Evolutionary conservation across 2,329 filamentous ascomycete genomes (phyloP), one percentile per base, ranked within the genome.

Genomic region (Exophiala xenobiotica): DNA sequence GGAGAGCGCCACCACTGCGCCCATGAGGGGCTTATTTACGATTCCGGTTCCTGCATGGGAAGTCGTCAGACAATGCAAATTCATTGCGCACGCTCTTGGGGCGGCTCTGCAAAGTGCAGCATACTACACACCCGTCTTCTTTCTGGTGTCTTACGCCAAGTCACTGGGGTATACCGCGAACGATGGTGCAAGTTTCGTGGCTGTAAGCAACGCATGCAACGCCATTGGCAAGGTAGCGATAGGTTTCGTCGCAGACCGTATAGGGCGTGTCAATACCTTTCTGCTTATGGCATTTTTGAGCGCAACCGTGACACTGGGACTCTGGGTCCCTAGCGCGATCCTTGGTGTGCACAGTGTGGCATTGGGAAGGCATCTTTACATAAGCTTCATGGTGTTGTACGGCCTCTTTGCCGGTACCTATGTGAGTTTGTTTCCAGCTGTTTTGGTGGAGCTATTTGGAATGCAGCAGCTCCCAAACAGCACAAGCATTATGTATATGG

Each of bases 141-240:
- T 70, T 54, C 63, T 69, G 11, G 63, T 68, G 0, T 62, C 66
- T 1, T 71, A 68, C 49, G 67, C 69, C 0, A 59, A 63, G 9
- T 66, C 66, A 0, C 51, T 70, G 20, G 69, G 69, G 7, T 72
- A 70, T 9, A 65, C 62, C 18, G 60, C 61, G 9, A 58, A 63
- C 1, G 62, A 63, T 2, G 68, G 65, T 0, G 67, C 69, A 1
- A 71, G 66, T 16, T 65, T 72, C 23, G 69, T 70, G 22, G 64
- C 68, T 4, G 56, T 70, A 1, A 69, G 65, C 20, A 72, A 72
- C 37, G 68, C 67, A 0, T 63, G 65, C 11, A 71, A 70, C 50
- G 67, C 67, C 2, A 49, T 67, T 6, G 68, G 67, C 1, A 69
- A 68, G 49, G 64, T 72, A 4, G 56, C 63, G 2, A 66, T 71